A percentile compares a stretch with the other conserved stretches of the same genome.
Evolutionary conservation across 1,139 yeast species (phyloP).

Genomic region (Debaryomyces fabryi): DNA sequence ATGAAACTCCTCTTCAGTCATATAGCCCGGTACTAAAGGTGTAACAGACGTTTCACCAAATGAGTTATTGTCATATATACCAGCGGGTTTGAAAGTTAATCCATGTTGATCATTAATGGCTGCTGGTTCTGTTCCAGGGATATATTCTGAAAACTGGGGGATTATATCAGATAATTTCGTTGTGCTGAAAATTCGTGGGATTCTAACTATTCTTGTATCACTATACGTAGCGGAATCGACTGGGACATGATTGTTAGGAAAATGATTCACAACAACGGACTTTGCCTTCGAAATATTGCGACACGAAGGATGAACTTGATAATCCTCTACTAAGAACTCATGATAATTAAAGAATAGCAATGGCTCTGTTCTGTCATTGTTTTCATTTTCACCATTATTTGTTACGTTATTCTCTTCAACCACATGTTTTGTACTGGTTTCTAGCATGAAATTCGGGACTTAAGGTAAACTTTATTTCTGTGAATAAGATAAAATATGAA

Average conservation of each 20-base stretch:
- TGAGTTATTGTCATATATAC: conserved; percentile 38
- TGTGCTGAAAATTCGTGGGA: conserved; percentile 55
- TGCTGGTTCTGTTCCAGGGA: conserved; percentile 73
- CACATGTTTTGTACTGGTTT: conserved; percentile 19
- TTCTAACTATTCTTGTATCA: conserved; percentile 59
- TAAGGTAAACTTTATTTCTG: neutral
- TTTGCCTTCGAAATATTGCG: conserved; percentile 19
- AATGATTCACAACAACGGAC: conserved; percentile 59
- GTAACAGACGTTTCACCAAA: conserved; percentile 59
- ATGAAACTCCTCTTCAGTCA: conserved; percentile 37
- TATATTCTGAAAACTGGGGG: conserved; percentile 60
- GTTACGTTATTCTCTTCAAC: conserved; percentile 2
- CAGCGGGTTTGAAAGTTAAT: conserved; percentile 35
- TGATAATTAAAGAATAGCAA: conserved; percentile 65
- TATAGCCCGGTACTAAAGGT: conserved; percentile 50
- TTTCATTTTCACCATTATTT: conserved; percentile 1
- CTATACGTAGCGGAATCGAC: conserved; percentile 28
- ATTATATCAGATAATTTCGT: conserved; percentile 34
- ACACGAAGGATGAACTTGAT: conserved; percentile 13
- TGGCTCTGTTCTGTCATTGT: conserved; percentile 8
- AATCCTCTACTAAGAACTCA: conserved; percentile 50
- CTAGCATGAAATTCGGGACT: conserved; percentile 11
- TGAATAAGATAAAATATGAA: neutral
- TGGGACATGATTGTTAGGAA: conserved; percentile 55
- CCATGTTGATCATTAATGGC: conserved; percentile 38